These are phyloP conservation scores for Rickenella mellea DNA, from an alignment of 768 basidiomycete genomes.

Conservation along the genomic window DNA sequence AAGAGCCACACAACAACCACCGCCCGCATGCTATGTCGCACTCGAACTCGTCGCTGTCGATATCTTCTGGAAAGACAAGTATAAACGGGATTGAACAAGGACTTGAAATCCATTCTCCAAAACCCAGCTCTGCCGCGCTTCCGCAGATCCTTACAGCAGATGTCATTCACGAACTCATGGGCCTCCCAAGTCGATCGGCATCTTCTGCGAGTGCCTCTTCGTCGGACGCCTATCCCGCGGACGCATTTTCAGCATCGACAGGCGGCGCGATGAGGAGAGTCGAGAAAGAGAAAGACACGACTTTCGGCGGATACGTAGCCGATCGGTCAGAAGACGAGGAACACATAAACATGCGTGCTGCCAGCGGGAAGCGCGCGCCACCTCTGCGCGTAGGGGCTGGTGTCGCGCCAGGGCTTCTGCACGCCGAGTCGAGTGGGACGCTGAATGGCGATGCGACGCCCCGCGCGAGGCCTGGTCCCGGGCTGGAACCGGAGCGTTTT, in stretches of 20 bases:
- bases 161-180: conserved; percentile 57
- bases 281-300: too few relatives aligned
- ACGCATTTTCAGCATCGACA: background rate
- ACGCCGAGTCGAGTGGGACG: background rate
- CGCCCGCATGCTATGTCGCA: too few relatives aligned
- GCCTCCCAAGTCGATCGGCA: conserved; percentile 24
- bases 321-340: background rate
- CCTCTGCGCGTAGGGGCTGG: too few relatives aligned
- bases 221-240: background rate
- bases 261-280: background rate
- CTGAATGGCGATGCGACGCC: background rate
- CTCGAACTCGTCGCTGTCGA: conserved; percentile 7
- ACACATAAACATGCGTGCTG: background rate
- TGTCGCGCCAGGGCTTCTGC: background rate
- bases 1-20: too few relatives aligned
- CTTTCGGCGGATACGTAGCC: background rate
- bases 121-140: conserved; percentile 38
- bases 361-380: background rate
- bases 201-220: background rate
- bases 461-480: background rate
- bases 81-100: conserved; percentile 15
- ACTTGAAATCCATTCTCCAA: conserved; percentile 40
- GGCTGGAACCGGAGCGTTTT: background rate
- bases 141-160: conserved; percentile 67
- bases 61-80: conserved; percentile 15